These are phyloP conservation scores for Adansonia grandidieri DNA, from an alignment of 441 rosid genomes.

Conservation along the genomic window DNA sequence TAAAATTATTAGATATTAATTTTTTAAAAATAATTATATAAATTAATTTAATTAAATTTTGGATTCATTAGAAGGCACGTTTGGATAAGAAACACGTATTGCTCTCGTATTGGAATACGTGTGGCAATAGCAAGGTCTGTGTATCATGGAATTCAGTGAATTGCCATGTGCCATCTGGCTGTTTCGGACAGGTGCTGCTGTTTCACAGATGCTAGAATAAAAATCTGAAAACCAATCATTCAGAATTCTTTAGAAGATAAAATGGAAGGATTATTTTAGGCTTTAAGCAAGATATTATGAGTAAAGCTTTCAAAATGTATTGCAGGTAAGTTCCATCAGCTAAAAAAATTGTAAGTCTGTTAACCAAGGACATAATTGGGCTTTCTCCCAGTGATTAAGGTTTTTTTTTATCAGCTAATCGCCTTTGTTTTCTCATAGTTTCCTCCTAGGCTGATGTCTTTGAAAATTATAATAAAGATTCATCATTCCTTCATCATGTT, in stretches of 20 bases:
- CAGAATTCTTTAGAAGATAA: constrained; percentile 17
- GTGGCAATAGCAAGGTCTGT: background rate
- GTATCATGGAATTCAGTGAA: background rate
- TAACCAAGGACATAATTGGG: background rate
- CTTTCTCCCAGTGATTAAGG: background rate
- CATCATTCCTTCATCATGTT: background rate
- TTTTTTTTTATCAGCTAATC: background rate
- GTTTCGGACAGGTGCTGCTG: constrained; percentile 10
- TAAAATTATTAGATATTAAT: no score
- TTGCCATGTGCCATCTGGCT: background rate
- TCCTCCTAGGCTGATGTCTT: background rate
- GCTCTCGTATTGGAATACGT: background rate
- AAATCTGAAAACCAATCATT: background rate
- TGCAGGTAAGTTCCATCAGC: background rate
- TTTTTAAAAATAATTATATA: no score
- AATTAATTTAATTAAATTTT: no score
- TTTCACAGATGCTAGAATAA: background rate
- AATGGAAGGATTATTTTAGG: background rate
- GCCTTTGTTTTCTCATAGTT: background rate
- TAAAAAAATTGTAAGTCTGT: background rate
- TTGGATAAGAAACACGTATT: constrained; percentile 6
- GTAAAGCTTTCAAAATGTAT: background rate
- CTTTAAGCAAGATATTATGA: background rate
- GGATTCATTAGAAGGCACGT: no score
- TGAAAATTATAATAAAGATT: background rate